Percentiles rank a stretch among this genome's conserved stretches.
Evolutionary conservation across 1,284 basidiomycete genomes (phyloP).

Genomic region (Inonotus hispidus): DNA sequence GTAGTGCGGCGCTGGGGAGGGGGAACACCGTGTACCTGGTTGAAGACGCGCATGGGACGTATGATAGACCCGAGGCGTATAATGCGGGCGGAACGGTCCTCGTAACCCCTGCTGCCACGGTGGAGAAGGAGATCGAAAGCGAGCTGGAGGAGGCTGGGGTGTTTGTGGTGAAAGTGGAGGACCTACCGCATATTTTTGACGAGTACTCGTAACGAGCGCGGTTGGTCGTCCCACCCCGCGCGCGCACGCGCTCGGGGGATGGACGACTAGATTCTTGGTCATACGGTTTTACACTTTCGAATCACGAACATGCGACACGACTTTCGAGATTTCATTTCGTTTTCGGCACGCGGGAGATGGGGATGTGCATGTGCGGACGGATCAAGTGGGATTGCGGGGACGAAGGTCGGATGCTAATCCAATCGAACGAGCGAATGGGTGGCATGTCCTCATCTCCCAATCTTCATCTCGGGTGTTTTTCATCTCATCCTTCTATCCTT

Average conservation of each 20-base stretch:
- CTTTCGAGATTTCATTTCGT: too few relatives aligned
- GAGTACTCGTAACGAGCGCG: conserved; percentile 28
- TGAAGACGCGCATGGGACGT: conserved; percentile 57
- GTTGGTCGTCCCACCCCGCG: background rate
- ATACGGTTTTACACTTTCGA: background rate
- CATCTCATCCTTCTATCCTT: background rate
- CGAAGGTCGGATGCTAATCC: background rate
- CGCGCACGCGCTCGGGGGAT: background rate
- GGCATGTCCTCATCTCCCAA: background rate
- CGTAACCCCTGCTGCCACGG: conserved; percentile 43
- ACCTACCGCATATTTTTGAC: conserved; percentile 48
- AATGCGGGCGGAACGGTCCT: conserved; percentile 24
- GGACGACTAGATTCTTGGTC: background rate
- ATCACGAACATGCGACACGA: background rate
- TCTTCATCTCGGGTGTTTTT: background rate
- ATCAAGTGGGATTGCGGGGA: background rate
- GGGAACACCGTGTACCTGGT: conserved; percentile 63
- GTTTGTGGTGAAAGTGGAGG: conserved; percentile 56
- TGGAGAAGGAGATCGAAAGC: conserved; percentile 41
- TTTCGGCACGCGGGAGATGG: background rate
- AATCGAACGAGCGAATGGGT: background rate
- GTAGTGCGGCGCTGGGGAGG: conserved; percentile 51
- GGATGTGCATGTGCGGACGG: too few relatives aligned
- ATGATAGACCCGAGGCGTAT: conserved; percentile 56
- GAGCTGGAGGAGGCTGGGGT: conserved; percentile 64